Evolutionary conservation across 2,329 filamentous ascomycete species (phyloP), one percentile per base, ranked within the genome.

Genomic region (Septoria linicola): DNA sequence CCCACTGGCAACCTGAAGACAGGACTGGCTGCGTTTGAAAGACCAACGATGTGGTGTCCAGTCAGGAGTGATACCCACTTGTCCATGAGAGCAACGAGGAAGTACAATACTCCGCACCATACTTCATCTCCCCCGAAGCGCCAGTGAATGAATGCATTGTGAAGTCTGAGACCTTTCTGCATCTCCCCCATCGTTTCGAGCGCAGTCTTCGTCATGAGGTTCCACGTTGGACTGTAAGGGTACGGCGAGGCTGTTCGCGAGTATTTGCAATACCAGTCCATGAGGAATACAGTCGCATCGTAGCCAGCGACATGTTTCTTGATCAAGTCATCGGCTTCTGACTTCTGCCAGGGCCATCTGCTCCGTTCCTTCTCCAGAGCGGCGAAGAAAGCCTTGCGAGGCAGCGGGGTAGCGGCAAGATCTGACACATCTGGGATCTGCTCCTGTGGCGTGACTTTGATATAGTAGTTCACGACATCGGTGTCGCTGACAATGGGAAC

Each of bases 121-220:
- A 80, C 72, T 51, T 80, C 78, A 50, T 77, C 72, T 31, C 76
- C 76, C 4, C 77, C 76, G 52, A 78, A 78, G n/a, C 79, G 75
- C 76, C 78, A 81, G 54, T 80, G 78, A 20, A 80, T 75, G 59
- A 81, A 81, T 1, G 76, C 75, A 57, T 78, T 81, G 63, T 81
- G 79, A 13, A 80, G 68, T 20, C 74, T 70, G 13, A 81, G 75
- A 2, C 78, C 79, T 57, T 79, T 79, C 53, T 80, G 76, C 2
- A 76, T 73, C 51, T 76, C 76, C 32, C 73, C 73, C 57, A 81
- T 70, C 20, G 73, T 77, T 54, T 79, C 74, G 17, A 80, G 64
- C 7, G 76, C 79, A 2, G 79, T 77, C 59, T 80, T 78, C 0
- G 74, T 75, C 58, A 79, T 76, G n/a, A 80, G 73, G 49, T 80